Evolutionary conservation across 129 eudicot genomes (phyloP), one percentile per base, ranked within the genome.

Genomic region (Artemisia annua): DNA sequence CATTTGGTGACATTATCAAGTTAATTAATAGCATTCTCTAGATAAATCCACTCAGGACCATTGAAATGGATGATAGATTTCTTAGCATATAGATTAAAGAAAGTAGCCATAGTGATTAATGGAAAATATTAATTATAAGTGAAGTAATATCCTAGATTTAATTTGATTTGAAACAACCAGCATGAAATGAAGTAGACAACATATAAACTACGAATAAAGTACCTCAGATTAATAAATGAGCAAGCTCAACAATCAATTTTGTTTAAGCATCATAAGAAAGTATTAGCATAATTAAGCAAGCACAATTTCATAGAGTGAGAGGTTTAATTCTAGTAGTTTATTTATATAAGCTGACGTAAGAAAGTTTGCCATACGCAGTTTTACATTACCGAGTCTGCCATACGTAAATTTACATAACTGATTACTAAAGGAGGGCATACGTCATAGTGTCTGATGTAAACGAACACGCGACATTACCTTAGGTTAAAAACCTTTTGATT

Each of bases 361-460:
- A 57, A 1, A 17, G 63, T 19, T 60, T 15, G 8, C 1, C 35
- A 15, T 18, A 43, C 10, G 28, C 7, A 39, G 0, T 59, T 32
- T 59, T 24, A 3, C 64, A 59, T 22, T 4, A 5, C 43, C 43
- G 43, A n/a, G 26, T 7, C 26, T 14, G 7, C 4, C 35, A 15
- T 44, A 44, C 16, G n/a, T 11, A 65, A 4, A 20, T 35, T 60
- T 26, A 18, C 18, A 26, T 51, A 54, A 15, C 53, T 12, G 19
- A 32, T 70, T 15, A 39, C 49, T 17, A 54, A 32, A 35, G 19
- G 17, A 70, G 54, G 54, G 66, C 53, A 57, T 55, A 70, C n/a
- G 55, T 18, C 75, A 56, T 8, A 13, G 24, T 59, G 32, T 19
- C 12, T 11, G 24, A 4, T 52, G 57, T 39, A 39, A 39, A 7